Percentiles rank a stretch among this genome's conserved stretches.
Conservation (phyloP, 1,284 basidiomycete species). For the Taiwanofungus camphoratus region DNA sequence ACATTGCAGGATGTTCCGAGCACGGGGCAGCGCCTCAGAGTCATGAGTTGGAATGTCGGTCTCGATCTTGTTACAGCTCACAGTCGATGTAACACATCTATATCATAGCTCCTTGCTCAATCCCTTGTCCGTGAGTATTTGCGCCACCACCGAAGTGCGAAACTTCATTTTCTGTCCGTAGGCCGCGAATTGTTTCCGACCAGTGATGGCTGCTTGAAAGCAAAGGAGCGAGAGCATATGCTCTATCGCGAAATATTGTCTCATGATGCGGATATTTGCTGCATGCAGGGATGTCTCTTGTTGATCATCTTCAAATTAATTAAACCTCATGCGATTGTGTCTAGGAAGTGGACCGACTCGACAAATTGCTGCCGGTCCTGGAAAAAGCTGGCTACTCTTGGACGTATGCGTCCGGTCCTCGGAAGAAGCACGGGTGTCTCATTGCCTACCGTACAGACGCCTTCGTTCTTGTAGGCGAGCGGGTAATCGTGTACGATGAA, state of each 20-base stretch:
- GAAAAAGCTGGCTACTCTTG: conserved; percentile 53
- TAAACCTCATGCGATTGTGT: neutral
- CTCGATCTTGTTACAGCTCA: conserved; percentile 8
- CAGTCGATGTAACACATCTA: conserved; percentile 15
- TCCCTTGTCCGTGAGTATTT: conserved; percentile 65
- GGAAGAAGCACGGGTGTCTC: conserved; percentile 81
- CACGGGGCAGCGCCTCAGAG: conserved; percentile 31
- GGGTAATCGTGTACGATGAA: conserved; percentile 63
- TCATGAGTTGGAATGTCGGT: conserved; percentile 80
- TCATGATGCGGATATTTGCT: conserved; percentile 71
- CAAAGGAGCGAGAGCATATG: conserved; percentile 67
- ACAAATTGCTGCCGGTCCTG: conserved; percentile 58
- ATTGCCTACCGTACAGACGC: conserved; percentile 58
- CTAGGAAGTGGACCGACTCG: conserved; percentile 74
- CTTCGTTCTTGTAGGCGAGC: conserved; percentile 44
- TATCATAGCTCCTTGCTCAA: conserved; percentile 64
- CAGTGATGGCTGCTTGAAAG: conserved; percentile 78
- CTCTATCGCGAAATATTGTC: conserved; percentile 65
- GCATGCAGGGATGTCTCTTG: conserved; percentile 59
- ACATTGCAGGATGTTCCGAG: conserved; percentile 23
- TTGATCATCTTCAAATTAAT: conserved; percentile 3
- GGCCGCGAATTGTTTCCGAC: conserved; percentile 83
- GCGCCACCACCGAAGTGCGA: neutral
- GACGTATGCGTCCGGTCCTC: conserved; percentile 59
- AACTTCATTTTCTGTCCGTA: conserved; percentile 25